Conservation (phyloP, 2,329 filamentous ascomycete species). For the Cercospora zeina region DNA sequence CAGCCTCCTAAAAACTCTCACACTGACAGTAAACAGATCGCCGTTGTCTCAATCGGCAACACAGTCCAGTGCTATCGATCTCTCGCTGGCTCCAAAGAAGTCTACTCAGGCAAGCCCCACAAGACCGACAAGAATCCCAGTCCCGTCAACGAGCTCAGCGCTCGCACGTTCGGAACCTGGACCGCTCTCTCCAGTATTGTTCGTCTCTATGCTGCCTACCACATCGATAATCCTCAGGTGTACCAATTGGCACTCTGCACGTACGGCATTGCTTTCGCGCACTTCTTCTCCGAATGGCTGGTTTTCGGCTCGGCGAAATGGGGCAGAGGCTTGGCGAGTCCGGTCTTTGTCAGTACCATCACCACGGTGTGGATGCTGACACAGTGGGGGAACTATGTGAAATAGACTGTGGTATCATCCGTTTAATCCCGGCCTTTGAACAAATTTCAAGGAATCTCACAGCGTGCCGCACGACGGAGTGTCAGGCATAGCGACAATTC, state of each 20-base stretch:
- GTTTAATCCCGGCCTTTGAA: background rate
- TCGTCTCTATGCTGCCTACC: constrained; percentile 79
- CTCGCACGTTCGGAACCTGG: constrained; percentile 84
- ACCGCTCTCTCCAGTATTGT: constrained; percentile 76
- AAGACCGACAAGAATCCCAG: constrained; percentile 30
- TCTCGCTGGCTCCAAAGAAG: constrained; percentile 76
- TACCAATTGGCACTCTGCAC: constrained; percentile 83
- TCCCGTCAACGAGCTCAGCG: constrained; percentile 70
- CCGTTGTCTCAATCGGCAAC: constrained; percentile 79
- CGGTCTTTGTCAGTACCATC: constrained; percentile 58
- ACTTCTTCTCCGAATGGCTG: constrained; percentile 79
- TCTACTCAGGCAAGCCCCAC: constrained; percentile 70
- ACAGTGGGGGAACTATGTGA: constrained; percentile 56
- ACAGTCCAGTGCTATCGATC: constrained; percentile 80
- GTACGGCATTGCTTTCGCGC: constrained; percentile 72
- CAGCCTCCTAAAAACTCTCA: constrained; percentile 11
- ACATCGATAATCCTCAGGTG: constrained; percentile 68
- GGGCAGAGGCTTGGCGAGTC: constrained; percentile 59
- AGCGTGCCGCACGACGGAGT: background rate
- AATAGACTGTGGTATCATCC: background rate
- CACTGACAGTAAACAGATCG: constrained; percentile 60
- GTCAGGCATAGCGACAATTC: background rate
- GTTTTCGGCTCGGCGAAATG: constrained; percentile 74
- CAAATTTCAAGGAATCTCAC: background rate
- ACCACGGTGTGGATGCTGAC: constrained; percentile 62